Base-by-base conservation (phyloP, 345 rosid species). In the Euphorbia lathyris region DNA sequence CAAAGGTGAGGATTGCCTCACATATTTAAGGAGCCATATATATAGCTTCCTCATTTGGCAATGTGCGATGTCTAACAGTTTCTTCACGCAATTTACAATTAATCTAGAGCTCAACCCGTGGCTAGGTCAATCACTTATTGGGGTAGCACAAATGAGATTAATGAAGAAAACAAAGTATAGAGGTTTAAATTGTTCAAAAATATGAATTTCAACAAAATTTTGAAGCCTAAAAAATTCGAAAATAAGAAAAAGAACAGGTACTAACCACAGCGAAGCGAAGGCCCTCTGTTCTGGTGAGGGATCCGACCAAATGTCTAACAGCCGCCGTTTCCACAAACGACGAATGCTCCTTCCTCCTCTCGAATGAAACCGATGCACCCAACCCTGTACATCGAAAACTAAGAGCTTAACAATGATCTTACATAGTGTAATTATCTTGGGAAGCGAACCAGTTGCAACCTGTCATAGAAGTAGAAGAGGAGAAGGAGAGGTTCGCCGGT, bases 311-410 rank as follows among this genome's bases (percentile, higher is more conserved):
- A 19, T 52, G 58, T 22, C 26, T 4, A 52, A 52, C 58, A 22
- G 58, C 58, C 12, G 58, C 11, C 26, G 58, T 52, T 22, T 52
- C 58, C 23, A 52, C 26, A 52, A 19, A 52, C 58, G 58, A n/a
- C 0, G 58, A 3, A 6, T 11, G 58, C 1, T 52, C 51, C 11
- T 73, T 32, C 3, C 76, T 72, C 77, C 66, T 64, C 64, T 48
- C 58, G 9, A 52, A 9, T 43, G 27, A 50, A 47, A 69, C 8
- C 32, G 40, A 20, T 27, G 8, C 2, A 6, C 38, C 63, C 38
- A 56, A 52, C 3, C 62, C 71, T 62, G 66, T n/a, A 32, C 23
- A 62, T 62, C 14, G 25, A 19, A 42, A 9, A n/a, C n/a, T 32
- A 20, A 38, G 8, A n/a, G 20, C 25, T 17, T 9, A 62, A 11